Evolutionary conservation across 495 filamentous ascomycete species (phyloP), one percentile per base, ranked within the genome.

Genomic region (Evernia prunastri): DNA sequence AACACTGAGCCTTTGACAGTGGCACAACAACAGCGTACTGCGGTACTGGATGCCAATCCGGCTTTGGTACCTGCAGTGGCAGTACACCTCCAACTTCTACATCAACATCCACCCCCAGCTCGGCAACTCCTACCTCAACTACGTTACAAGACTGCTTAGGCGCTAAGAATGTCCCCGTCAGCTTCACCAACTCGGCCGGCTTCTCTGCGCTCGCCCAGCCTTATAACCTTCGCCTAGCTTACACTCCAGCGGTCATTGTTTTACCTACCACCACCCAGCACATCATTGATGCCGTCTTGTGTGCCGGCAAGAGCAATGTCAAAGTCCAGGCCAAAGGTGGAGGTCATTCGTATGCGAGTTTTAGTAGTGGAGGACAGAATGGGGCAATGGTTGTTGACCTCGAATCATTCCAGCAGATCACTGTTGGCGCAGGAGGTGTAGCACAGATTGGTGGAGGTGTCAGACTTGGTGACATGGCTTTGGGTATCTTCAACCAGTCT

Each of bases 291-390:
- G 78, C 85, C 5, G 78, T 90, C 15, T 78, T 76, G 60, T 90
- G 87, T 66, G 87, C 87, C 0, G 74, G 71, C 0, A 67, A 72
- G 5, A 73, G 79, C 60, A 75, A 72, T 42, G 72, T 84, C 66
- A 86, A 86, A 67, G 86, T 91, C 27, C 87, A 89, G 66, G 78
- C 88, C 13, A 84, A 80, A 67, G 84, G 83, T 45, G 89, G 89
- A 18, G 90, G 90, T 1, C 90, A 68, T 54, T 66, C 64, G 2
- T 69, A 69, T 61, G 49, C 64, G 57, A 59, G 56, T 12, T 61
- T 58, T 71, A 82, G 83, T 18, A 71, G 85, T 6, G 81, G 80
- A 39, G 79, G 80, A 36, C 49, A 61, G 18, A 68, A 78, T 54
- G 75, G 75, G 3, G 75, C 74, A 5, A 69, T 84, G 17, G 75